phyloP scores from a whole-genome alignment of 139 green algal species.

The Coelastrella sp. region DNA sequence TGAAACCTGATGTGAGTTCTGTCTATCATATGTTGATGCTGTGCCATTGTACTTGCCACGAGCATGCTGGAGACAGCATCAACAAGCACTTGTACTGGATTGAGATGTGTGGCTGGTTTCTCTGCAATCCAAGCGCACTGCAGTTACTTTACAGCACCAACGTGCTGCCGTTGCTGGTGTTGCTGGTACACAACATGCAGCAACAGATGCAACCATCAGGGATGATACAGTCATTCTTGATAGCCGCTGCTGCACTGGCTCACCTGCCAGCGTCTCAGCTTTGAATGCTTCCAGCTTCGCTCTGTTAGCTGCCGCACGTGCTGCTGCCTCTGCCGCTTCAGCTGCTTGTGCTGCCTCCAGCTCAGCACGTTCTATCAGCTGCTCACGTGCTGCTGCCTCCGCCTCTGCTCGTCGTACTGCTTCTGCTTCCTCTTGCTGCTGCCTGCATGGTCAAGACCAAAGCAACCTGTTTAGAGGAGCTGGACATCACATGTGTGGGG shows the following conservation, averaged over 20 bases:
- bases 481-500: not conserved
- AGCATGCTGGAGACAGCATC: too few relatives aligned
- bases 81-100: too few relatives aligned
- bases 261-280: not conserved
- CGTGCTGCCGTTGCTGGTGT: too few relatives aligned
- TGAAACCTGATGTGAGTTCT: not conserved
- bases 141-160: too few relatives aligned
- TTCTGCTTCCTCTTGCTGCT: conserved; percentile 28
- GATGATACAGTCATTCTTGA: too few relatives aligned
- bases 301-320: not conserved
- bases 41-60: not conserved
- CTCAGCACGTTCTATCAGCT: conserved; percentile 12
- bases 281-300: conserved; percentile 30
- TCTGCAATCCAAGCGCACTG: too few relatives aligned
- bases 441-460: not conserved
- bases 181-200: not conserved
- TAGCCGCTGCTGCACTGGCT: not conserved
- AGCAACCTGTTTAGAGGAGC: not conserved
- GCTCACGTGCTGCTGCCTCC: conserved; percentile 17
- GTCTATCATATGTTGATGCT: not conserved
- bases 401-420: not conserved
- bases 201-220: not conserved
- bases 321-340: conserved; percentile 16
- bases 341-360: conserved; percentile 25
- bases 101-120: too few relatives aligned